Percentiles rank a stretch among this genome's conserved stretches.
Conservation (phyloP, 2,329 filamentous ascomycete species). For the Monosporascus cannonballus region DNA sequence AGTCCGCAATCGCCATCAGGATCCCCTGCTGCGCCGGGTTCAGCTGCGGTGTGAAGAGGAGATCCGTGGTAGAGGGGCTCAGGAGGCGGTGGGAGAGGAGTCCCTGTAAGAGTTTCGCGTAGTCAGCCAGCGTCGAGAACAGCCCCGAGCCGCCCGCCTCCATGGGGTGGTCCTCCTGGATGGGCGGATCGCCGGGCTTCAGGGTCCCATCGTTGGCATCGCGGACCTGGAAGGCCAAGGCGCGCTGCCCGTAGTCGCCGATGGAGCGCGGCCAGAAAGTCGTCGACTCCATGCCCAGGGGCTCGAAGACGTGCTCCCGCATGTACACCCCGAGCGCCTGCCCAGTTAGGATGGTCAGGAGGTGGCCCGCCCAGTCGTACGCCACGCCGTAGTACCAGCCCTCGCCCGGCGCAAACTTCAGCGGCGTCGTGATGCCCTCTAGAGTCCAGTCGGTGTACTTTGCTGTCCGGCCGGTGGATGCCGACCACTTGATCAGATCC, state of each 20-base stretch:
- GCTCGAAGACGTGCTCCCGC: slow-evolving; percentile 29
- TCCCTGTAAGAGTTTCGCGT: slow-evolving; percentile 28
- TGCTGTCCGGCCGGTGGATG: slow-evolving; percentile 25
- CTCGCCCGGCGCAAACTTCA: slow-evolving; percentile 38
- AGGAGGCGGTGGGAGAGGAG: slow-evolving; percentile 28
- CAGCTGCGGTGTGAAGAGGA: slow-evolving; percentile 37
- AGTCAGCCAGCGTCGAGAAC: slow-evolving; percentile 35
- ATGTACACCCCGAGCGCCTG: slow-evolving; percentile 31
- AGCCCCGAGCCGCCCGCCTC: slow-evolving; percentile 39
- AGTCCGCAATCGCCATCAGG: slow-evolving; percentile 11
- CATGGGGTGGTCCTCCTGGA: slow-evolving; percentile 25
- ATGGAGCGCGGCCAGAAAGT: slow-evolving; percentile 29
- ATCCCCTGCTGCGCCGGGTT: slow-evolving; percentile 21
- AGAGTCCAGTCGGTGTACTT: slow-evolving; percentile 26
- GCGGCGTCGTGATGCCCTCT: slow-evolving; percentile 35
- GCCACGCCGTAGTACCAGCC: slow-evolving; percentile 43
- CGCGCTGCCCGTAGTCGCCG: background rate
- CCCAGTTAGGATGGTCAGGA: slow-evolving; percentile 35
- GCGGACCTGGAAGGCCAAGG: background rate
- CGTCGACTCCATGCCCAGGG: slow-evolving; percentile 30
- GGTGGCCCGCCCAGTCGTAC: slow-evolving; percentile 41
- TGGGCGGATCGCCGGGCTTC: slow-evolving; percentile 8
- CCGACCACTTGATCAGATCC: slow-evolving; percentile 33
- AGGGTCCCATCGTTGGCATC: slow-evolving; percentile 14
- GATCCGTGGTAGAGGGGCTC: slow-evolving; percentile 19